Percentiles rank a stretch among this genome's conserved stretches.
Conservation (phyloP, 306 rosid genomes). For the Cucumis cinereus region DNA sequence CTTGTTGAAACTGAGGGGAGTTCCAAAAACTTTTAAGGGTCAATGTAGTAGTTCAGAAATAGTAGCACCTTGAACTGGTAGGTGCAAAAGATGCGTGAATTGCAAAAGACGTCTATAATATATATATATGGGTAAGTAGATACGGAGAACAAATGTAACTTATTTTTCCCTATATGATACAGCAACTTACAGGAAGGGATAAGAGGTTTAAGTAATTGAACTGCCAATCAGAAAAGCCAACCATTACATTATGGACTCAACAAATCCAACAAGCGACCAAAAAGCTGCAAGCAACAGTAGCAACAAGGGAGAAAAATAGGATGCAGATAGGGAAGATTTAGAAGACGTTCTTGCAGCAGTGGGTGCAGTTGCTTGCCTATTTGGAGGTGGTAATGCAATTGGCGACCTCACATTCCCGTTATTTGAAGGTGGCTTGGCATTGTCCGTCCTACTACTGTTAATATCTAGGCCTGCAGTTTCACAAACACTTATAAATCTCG, state of each 20-base stretch:
- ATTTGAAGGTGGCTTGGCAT: slow-evolving; percentile 22
- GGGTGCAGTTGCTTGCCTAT: slow-evolving; percentile 23
- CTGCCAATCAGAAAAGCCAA: background rate
- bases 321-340: slow-evolving; percentile 21
- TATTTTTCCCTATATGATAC: slow-evolving; percentile 1
- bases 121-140: background rate
- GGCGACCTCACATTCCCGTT: slow-evolving; percentile 26
- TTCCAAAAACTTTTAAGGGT: background rate
- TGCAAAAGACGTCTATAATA: background rate
- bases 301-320: slow-evolving; percentile 18
- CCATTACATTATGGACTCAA: background rate
- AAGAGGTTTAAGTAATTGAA: background rate
- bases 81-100: background rate
- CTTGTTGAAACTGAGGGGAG: background rate
- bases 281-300: background rate
- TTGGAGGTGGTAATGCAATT: slow-evolving; percentile 29
- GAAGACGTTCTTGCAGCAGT: slow-evolving; percentile 26
- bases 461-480: slow-evolving; percentile 40
- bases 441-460: slow-evolving; percentile 1
- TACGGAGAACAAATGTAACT: background rate
- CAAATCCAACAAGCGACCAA: background rate
- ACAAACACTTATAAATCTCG: background rate
- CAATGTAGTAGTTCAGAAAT: background rate
- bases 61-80: background rate
- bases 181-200: background rate